Evolutionary conservation across 116 monocot genomes (phyloP), one percentile per base, ranked within the genome.

Genomic region (Dioscorea cayenensis): DNA sequence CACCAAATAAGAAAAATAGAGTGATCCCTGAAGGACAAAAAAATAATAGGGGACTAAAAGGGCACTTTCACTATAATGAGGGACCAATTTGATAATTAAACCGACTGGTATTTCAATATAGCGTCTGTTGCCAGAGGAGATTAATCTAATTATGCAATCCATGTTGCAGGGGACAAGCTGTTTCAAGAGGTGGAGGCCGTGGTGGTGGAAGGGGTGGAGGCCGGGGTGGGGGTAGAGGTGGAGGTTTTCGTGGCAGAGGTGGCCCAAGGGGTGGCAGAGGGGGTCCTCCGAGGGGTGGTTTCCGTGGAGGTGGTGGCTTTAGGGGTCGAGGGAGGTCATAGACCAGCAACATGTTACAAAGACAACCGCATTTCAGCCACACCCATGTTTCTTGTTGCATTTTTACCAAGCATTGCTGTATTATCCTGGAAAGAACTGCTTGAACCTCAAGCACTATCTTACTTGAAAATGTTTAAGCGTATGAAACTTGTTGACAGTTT

Each of bases 401-500:
- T 43, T 6, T 43, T 43, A 12, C 43, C 6, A 9, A 43, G 43
- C 7, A 43, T 43, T 43, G 43, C 43, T 43, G 43, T 43, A 43
- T 43, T 43, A 9, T 43, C 43, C 43, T 43, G 43, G 59, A 59
- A 59, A 59, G 59, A 3, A 19, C 19, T 17, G 1, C 17, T 17
- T 19, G n/a, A 17, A 19, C 18, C 7, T 9, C 12, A 12, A 43
- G 5, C 12, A 5, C 12, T 9, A 43, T 43, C 43, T 43, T n/a
- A n/a, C n/a, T n/a, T 43, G 43, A 43, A 3, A 43, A 43, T 43
- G 43, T 43, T 87, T 87, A 72, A 77, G 71, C 78, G 70, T 77
- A 78, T 87, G 87, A 87, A 91, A 87, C 74, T 85, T 73, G 70
- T 91, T 91, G 36, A 91, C 74, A 65, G 75, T 72, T 19, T 67